Base-by-base conservation (phyloP, 2,329 filamentous ascomycete genomes). In the Pseudocercospora fuligena region DNA sequence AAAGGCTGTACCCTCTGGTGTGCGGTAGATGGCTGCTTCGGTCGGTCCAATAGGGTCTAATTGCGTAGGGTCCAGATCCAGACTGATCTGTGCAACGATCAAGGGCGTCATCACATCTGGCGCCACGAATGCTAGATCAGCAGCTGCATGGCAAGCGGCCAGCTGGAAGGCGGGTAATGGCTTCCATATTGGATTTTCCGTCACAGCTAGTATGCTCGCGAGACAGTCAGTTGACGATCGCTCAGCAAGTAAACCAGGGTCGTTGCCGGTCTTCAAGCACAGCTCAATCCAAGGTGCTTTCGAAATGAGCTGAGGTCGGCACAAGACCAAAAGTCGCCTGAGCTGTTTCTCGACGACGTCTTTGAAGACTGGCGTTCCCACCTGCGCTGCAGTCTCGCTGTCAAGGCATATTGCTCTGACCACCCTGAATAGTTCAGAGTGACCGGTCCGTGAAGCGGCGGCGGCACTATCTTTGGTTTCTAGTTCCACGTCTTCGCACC, bases 21-120 rank as follows among this genome's bases (percentile, higher is more conserved):
- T 97, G 53, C 93, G 89, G 78, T 94, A 95, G 66, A 99, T 98
- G 16, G 93, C 94, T 29, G 93, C 93, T 78, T 99, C 95, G 1
- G 93, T 90, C 11, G 93, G 91, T 0, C 93, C 93, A 69, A 97
- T 86, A 23, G 87, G 85, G 12, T 88, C 84, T 3, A 97, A 83
- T 66, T 92, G 89, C 51, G 84, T 80, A 1, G 88, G 85, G 69
- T 93, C 85, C 21, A 99, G 84, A 78, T 98, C 93, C 29, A 86
- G 79, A 62, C 86, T 83, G 60, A 99, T 88, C 56, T 95, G 87
- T 29, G 88, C 81, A 27, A 97, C 87, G 25, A 99, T 85, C 7
- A 87, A 86, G 4, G 92, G 87, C 21, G 93, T 90, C 80, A 97
- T 91, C 16, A 84, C 83, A 51, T 95, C 91, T 0, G 95, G 95